These are phyloP conservation scores for Fistulifera pelliculosa DNA, from an alignment of 108 stramenopile species.

Conservation along the genomic window DNA sequence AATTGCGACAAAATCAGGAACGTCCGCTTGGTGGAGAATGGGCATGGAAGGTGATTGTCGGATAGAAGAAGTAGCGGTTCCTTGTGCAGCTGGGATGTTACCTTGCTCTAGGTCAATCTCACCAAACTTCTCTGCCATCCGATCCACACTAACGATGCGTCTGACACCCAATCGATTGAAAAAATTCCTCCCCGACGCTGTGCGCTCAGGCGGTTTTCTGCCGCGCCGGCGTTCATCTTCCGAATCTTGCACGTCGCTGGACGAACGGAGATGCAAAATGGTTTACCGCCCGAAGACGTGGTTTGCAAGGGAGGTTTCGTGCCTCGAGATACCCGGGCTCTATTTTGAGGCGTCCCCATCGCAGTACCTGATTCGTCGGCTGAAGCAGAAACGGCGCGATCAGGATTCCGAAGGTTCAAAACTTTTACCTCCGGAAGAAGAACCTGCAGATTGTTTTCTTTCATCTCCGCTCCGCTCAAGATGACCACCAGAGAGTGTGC, in stretches of 20 bases:
- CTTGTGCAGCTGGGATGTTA: too few relatives aligned
- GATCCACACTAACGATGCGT: constrained; percentile 6
- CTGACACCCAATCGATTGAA: constrained; percentile 10
- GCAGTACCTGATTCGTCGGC: too few relatives aligned
- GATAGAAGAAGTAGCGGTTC: too few relatives aligned
- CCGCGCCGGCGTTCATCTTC: neutral
- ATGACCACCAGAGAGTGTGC: neutral
- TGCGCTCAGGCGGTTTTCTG: constrained; percentile 2
- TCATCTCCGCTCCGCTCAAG: neutral
- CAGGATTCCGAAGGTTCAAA: too few relatives aligned
- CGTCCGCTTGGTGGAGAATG: too few relatives aligned
- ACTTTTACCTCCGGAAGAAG: too few relatives aligned
- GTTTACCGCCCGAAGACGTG: neutral
- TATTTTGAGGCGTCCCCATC: neutral
- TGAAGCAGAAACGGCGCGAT: too few relatives aligned
- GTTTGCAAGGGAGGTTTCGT: neutral
- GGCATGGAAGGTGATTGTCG: too few relatives aligned
- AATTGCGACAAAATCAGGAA: too few relatives aligned
- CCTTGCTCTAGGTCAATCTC: too few relatives aligned
- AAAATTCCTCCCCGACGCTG: constrained; percentile 1
- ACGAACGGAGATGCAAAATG: neutral
- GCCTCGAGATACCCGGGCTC: neutral
- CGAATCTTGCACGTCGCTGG: constrained; percentile 1
- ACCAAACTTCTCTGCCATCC: too few relatives aligned
- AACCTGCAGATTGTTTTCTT: too few relatives aligned